phyloP scores from a whole-genome alignment of 2,329 filamentous ascomycete species.

The Sporothrix pseudoabietina region DNA sequence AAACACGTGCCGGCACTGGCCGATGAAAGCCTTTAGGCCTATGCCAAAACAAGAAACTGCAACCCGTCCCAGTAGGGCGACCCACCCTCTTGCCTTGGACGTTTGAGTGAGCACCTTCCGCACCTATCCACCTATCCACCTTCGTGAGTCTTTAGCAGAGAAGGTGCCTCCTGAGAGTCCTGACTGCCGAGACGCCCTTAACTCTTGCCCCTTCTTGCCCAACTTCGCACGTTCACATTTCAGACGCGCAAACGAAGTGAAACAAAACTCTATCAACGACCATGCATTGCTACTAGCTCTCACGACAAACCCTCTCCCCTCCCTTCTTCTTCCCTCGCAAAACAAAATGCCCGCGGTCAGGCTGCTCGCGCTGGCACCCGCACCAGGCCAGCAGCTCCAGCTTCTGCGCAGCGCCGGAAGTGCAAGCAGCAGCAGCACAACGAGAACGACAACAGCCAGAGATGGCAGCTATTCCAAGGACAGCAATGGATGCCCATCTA shows the following conservation, averaged over 20 bases:
- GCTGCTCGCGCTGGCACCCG: conserved; percentile 29
- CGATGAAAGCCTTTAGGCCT: conserved; percentile 22
- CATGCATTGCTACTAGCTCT: background rate
- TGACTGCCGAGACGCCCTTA: conserved; percentile 12
- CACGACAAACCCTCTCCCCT: background rate
- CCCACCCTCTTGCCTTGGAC: conserved; percentile 18
- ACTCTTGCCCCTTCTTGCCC: background rate
- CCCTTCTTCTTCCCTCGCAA: background rate
- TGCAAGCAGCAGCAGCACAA: conserved; percentile 15
- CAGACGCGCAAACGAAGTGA: background rate
- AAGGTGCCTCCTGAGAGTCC: conserved; percentile 1
- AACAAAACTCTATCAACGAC: background rate
- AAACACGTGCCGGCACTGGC: conserved; percentile 29
- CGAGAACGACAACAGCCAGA: background rate
- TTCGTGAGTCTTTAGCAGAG: background rate
- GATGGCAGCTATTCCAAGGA: background rate
- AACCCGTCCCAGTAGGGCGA: background rate
- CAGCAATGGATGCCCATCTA: background rate
- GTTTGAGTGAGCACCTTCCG: conserved; percentile 9
- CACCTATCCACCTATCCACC: background rate
- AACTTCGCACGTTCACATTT: conserved; percentile 7
- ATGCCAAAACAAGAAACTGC: conserved; percentile 23
- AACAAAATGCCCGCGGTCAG: conserved; percentile 29
- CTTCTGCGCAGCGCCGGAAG: conserved; percentile 30
- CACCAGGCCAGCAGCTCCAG: conserved; percentile 28